A percentile compares a stretch with the other conserved stretches of the same genome.
These are phyloP conservation scores for Leccinum proliferum DNA, from an alignment of 1,284 basidiomycete species.

Conservation along the genomic window DNA sequence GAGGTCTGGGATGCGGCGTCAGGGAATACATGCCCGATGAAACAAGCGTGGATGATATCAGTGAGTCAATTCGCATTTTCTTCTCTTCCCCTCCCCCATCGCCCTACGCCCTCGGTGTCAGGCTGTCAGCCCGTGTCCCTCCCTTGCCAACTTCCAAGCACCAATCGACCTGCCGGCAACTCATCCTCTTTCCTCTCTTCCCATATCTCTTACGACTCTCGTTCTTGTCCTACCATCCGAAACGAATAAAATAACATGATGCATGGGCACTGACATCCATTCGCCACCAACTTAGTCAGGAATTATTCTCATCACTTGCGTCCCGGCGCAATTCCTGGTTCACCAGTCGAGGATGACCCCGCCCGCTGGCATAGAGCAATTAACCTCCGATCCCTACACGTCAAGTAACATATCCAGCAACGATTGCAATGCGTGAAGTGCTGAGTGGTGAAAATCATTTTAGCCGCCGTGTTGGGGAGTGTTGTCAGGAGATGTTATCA, in stretches of 20 bases:
- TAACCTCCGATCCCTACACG: constrained; percentile 1
- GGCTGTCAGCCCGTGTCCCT: constrained; percentile 5
- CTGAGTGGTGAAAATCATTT: constrained; percentile 60
- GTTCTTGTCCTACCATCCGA: constrained; percentile 18
- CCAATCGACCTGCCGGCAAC: constrained; percentile 20
- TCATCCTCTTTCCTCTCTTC: constrained; percentile 26
- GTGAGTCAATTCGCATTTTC: constrained; percentile 45
- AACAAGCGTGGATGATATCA: constrained; percentile 65
- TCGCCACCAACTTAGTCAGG: constrained; percentile 81
- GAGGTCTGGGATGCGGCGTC: constrained; percentile 59
- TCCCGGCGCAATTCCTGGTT: constrained; percentile 34
- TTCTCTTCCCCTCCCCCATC: constrained; percentile 20
- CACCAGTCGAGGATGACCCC: constrained; percentile 4
- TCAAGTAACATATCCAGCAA: constrained; percentile 49
- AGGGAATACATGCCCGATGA: constrained; percentile 59
- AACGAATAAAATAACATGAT: constrained; percentile 20
- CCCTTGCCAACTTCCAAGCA: constrained; percentile 15
- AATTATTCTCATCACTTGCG: constrained; percentile 84
- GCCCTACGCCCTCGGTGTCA: constrained; percentile 10
- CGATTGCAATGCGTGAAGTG: constrained; percentile 59
- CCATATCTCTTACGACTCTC: constrained; percentile 19
- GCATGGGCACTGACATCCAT: constrained; percentile 46
- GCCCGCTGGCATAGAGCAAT: constrained; percentile 1
- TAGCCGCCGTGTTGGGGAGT: constrained; percentile 38
- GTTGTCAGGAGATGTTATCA: constrained; percentile 22